Conservation (phyloP, 228 moss, liverwort and hornwort genomes). For the Sphagnum fallax region DNA sequence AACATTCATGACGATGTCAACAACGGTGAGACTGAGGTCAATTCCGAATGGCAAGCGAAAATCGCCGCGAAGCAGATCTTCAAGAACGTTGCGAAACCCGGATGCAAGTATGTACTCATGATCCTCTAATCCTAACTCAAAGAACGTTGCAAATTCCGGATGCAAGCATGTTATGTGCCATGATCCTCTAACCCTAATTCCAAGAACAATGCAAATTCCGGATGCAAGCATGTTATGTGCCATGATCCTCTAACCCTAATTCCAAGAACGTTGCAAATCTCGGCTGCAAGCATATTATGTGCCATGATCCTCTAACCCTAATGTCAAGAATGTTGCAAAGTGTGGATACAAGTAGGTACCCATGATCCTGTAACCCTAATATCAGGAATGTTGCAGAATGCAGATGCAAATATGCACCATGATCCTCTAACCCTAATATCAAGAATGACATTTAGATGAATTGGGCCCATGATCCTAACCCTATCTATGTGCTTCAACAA, state of each 20-base stretch:
- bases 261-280: constrained; percentile 41
- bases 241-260: constrained; percentile 36
- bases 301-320: neutral
- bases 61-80: constrained; percentile 57
- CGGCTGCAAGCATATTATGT: too few relatives aligned
- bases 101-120: constrained; percentile 35
- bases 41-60: constrained; percentile 94
- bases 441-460: neutral
- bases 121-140: constrained; percentile 40
- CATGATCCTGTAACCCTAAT: constrained; percentile 35
- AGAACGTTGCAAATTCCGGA: constrained; percentile 28
- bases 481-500: neutral
- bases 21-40: constrained; percentile 64
- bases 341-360: constrained; percentile 2
- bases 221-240: constrained; percentile 26
- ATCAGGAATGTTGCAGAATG: constrained; percentile 40
- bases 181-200: neutral
- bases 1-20: constrained; percentile 40
- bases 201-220: neutral
- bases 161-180: too few relatives aligned
- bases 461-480: neutral
- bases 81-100: constrained; percentile 51
- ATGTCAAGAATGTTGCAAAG: neutral
- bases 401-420: neutral
- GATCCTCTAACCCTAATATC: neutral